phyloP scores from a whole-genome alignment of 345 rosid species.

The Pelargonium nanum region DNA sequence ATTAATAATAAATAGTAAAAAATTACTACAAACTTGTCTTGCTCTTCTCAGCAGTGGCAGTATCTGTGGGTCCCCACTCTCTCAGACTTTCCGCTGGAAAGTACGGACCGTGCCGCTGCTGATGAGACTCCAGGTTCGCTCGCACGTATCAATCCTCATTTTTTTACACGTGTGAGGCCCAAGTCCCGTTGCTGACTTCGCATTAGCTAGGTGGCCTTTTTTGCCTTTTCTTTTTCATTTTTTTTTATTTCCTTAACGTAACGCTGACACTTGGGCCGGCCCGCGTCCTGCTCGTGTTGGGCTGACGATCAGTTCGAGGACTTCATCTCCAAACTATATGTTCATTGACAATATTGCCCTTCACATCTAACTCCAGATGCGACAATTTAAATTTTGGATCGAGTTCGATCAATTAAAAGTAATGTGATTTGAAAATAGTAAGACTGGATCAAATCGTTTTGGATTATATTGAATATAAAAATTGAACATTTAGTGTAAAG shows the following conservation, averaged over 20 bases:
- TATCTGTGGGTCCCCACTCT: background rate
- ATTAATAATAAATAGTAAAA: no score
- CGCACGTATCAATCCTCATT: background rate
- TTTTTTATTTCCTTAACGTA: no score
- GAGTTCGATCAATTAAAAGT: no score
- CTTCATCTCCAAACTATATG: background rate
- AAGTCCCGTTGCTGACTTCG: background rate
- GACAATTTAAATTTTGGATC: no score
- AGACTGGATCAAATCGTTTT: no score
- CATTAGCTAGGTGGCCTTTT: background rate
- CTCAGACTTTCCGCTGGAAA: background rate
- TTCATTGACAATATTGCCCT: background rate
- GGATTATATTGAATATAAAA: no score
- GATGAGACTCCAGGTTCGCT: background rate
- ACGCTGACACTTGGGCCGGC: background rate
- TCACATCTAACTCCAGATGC: no score
- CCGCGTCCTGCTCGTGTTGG: background rate
- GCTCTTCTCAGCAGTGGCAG: no score
- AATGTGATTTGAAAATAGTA: no score
- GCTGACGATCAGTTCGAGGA: background rate
- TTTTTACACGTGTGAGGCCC: background rate
- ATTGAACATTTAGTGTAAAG: no score
- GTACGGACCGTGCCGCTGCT: background rate
- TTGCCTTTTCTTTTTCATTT: no score
- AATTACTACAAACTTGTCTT: no score